Percentiles rank a stretch among this genome's conserved stretches.
Conservation (phyloP, 140 eudicot genomes). For the Erigeron philadelphicus region DNA sequence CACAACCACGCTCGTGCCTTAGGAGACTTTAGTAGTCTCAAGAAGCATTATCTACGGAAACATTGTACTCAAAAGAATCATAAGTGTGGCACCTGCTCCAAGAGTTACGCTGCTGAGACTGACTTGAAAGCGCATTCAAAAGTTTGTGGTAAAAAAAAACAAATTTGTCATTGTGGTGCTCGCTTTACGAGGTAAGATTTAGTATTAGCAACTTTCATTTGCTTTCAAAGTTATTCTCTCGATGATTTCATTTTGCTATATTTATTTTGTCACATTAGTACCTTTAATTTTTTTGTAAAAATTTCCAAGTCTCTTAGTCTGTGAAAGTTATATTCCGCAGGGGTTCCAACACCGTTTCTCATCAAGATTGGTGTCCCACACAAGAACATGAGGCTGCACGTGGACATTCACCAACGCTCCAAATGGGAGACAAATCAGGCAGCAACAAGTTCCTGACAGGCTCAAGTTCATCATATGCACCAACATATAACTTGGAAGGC, state of each 20-base stretch:
- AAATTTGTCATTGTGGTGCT: conserved; percentile 40
- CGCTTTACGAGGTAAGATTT: conserved; percentile 37
- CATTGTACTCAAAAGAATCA: conserved; percentile 34
- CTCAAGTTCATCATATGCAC: conserved; percentile 5
- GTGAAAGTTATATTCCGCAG: too few relatives aligned
- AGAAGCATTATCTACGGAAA: conserved; percentile 47
- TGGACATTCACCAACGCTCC: too few relatives aligned
- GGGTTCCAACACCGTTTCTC: too few relatives aligned
- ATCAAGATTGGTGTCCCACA: too few relatives aligned
- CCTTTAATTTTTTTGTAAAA: too few relatives aligned
- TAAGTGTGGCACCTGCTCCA: conserved; percentile 40
- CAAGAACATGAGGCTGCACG: too few relatives aligned
- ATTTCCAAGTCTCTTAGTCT: too few relatives aligned
- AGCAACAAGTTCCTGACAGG: background rate
- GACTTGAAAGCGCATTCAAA: conserved; percentile 48
- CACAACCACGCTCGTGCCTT: conserved; percentile 42
- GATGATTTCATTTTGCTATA: too few relatives aligned
- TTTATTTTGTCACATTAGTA: too few relatives aligned
- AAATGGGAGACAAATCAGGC: too few relatives aligned
- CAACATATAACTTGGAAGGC: conserved; percentile 7
- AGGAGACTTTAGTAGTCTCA: conserved; percentile 53
- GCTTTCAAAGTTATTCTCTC: too few relatives aligned
- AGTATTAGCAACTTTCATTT: too few relatives aligned
- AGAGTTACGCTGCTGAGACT: conserved; percentile 39
- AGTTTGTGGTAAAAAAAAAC: conserved; percentile 36